Percentiles rank a stretch among this genome's conserved stretches.
phyloP scores from a whole-genome alignment of 768 basidiomycete species.

The Agrocybe chaxingu region DNA sequence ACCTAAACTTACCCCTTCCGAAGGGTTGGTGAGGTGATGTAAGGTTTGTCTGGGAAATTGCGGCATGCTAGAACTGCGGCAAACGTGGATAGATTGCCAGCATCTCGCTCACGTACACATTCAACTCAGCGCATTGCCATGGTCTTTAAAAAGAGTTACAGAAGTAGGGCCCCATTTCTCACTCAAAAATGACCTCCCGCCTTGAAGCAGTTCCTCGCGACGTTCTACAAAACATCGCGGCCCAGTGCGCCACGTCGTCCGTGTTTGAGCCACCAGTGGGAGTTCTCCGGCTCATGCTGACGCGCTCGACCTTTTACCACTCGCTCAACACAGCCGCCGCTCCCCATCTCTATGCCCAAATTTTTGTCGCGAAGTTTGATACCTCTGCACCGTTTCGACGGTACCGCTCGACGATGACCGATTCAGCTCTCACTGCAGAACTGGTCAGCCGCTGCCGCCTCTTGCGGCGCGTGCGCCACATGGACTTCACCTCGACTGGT shows the following conservation, averaged over 20 bases:
- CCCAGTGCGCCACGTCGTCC: constrained; percentile 38
- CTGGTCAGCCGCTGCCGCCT: constrained; percentile 44
- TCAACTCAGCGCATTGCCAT: no score
- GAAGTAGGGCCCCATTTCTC: background rate
- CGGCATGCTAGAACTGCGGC: no score
- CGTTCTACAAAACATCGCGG: constrained; percentile 54
- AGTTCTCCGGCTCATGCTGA: constrained; percentile 42
- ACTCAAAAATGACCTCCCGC: constrained; percentile 38
- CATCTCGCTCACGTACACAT: no score
- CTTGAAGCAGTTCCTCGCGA: constrained; percentile 53
- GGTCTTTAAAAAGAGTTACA: no score
- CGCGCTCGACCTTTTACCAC: constrained; percentile 40
- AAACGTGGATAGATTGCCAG: no score
- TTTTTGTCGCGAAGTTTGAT: constrained; percentile 53
- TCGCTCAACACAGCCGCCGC: constrained; percentile 38
- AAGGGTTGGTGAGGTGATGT: no score
- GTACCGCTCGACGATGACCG: constrained; percentile 23
- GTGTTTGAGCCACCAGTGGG: constrained; percentile 34
- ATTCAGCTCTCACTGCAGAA: constrained; percentile 44
- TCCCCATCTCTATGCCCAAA: constrained; percentile 54
- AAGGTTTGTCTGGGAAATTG: no score
- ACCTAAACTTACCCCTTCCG: no score
- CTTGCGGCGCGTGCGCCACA: constrained; percentile 43
- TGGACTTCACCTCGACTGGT: constrained; percentile 25
- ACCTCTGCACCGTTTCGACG: constrained; percentile 22